Percentiles rank a stretch among this genome's conserved stretches.
Evolutionary conservation across 257 asterid species (phyloP).

Genomic region (Schizonepeta tenuifolia): DNA sequence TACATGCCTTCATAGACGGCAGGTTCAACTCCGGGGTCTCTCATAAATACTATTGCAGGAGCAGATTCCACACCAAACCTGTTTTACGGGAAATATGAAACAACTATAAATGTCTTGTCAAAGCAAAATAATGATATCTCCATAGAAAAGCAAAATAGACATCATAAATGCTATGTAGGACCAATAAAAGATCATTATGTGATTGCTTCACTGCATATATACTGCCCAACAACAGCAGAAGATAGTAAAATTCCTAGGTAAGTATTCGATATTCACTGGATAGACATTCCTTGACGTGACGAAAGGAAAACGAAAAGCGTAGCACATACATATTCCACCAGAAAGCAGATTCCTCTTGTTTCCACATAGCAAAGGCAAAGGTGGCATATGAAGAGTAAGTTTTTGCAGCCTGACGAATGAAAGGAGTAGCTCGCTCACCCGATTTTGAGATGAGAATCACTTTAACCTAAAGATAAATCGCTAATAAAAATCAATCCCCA

Average conservation of each 20-base stretch:
- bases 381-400: constrained; percentile 70
- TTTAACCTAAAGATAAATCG: constrained; percentile 55
- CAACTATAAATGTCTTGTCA: not conserved
- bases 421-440: constrained; percentile 96
- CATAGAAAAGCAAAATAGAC: not conserved
- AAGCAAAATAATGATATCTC: not conserved
- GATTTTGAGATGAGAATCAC: constrained; percentile 86
- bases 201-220: too few relatives aligned
- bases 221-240: too few relatives aligned
- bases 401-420: constrained; percentile 82
- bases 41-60: constrained; percentile 86
- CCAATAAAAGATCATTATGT: too few relatives aligned
- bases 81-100: constrained; percentile 34
- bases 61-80: constrained; percentile 95
- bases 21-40: constrained; percentile 92
- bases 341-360: constrained; percentile 72
- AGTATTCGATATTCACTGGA: too few relatives aligned
- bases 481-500: constrained; percentile 6
- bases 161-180: not conserved
- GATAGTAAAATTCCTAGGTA: too few relatives aligned
- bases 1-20: constrained; percentile 76
- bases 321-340: constrained; percentile 91
- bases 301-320: constrained; percentile 11
- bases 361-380: constrained; percentile 80
- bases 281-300: not conserved